Percentiles rank a stretch among this genome's conserved stretches.
Evolutionary conservation across 2,329 filamentous ascomycete genomes (phyloP).

Genomic region (Amylocarpus encephaloides): DNA sequence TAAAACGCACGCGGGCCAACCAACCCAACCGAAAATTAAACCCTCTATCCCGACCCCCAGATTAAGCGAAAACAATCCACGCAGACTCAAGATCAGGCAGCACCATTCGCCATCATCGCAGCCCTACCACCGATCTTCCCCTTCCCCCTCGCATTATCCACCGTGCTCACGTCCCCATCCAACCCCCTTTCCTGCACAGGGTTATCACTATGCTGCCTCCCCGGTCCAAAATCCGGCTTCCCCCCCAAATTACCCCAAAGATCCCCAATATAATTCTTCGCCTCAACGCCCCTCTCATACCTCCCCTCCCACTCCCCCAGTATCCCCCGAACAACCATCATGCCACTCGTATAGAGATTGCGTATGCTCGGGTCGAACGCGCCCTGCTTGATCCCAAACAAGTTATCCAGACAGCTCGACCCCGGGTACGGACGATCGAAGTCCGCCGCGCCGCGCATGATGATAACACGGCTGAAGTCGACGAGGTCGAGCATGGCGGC

Average conservation of each 20-base stretch:
- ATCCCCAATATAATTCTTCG: constrained; percentile 63
- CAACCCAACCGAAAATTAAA: too few relatives aligned
- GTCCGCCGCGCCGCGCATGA: constrained; percentile 61
- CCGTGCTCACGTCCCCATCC: background rate
- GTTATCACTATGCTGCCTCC: constrained; percentile 1
- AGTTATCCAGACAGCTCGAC: constrained; percentile 49
- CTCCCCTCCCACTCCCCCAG: constrained; percentile 52
- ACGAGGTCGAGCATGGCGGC: constrained; percentile 48
- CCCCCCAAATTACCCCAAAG: constrained; percentile 65
- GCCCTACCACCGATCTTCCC: background rate
- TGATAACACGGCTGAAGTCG: constrained; percentile 59
- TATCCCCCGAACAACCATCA: constrained; percentile 56
- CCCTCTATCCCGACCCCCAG: too few relatives aligned
- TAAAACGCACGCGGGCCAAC: too few relatives aligned
- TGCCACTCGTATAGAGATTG: constrained; percentile 59
- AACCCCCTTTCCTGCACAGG: background rate
- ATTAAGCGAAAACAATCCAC: too few relatives aligned
- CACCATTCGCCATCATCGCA: background rate
- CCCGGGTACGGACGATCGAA: constrained; percentile 61
- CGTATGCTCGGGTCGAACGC: constrained; percentile 54
- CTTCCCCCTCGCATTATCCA: constrained; percentile 3
- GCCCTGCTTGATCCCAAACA: constrained; percentile 53
- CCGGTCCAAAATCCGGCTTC: constrained; percentile 56
- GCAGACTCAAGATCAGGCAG: background rate
- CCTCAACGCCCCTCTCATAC: constrained; percentile 50